Base-by-base conservation (phyloP, 495 filamentous ascomycete species). In the Lichina pygmaea region DNA sequence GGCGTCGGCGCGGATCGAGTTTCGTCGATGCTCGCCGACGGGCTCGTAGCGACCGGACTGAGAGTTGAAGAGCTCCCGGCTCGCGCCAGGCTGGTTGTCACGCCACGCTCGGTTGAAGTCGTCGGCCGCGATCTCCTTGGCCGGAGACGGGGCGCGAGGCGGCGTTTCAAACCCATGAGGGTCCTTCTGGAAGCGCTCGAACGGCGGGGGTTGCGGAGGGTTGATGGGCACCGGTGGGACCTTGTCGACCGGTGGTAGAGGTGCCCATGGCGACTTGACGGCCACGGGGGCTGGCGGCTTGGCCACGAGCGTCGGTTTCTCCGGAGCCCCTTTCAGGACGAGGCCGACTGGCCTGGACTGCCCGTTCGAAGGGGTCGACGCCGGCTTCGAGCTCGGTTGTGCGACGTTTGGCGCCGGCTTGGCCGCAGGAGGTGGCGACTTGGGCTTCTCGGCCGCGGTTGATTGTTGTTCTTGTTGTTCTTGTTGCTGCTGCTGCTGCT, bases 41-140 rank as follows among this genome's bases (percentile, higher is more conserved):
- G 91, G 86, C 53, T 99, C 89, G 52, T 93, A 91, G 39, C 83
- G 77, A 17, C 91, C 89, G 41, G 83, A 93, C 37, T 91, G 77
- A 8, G 89, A 92, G 57, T 95, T 93, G 58, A 72, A 99, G 0
- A 99, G 67, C 56, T 94, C 84, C 48, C 78, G 66, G 46, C 72
- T 73, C 32, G 62, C 63, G 16, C 64, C 70, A 8, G 71, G 65
- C 39, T 76, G 66, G 12, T 66, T 64, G 39, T 92, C 85, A 52
- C 78, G 70, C 77, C 81, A 91, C 16, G 74, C 70, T 46, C 91
- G 72, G 55, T 81, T 91, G 55, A 94, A 95, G 51, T 92, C 84
- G 56, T 95, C 89, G 6, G 86, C 83, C 8, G 83, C 82, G 52
- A 94, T 89, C 57, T 95, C 85, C 54, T 81, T 81, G 5, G 77